These are phyloP conservation scores for Diplosphaera chodatii DNA, from an alignment of 139 green algal genomes.

Conservation along the genomic window DNA sequence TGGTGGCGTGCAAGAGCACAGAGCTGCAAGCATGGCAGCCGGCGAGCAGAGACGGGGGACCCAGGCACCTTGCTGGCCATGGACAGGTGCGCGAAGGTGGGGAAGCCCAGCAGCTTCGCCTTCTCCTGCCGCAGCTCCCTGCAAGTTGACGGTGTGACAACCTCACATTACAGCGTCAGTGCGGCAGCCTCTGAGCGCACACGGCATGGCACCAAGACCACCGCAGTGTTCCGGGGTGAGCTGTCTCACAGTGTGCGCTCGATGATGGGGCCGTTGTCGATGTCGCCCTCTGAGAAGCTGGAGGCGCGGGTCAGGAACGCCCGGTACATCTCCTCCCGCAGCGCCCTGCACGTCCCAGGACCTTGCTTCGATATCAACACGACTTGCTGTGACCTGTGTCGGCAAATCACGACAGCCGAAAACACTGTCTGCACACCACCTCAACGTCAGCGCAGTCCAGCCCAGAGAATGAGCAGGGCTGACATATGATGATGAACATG, in stretches of 20 bases:
- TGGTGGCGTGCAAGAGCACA: background rate
- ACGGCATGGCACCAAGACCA: too few species aligned
- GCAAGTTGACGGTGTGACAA: too few species aligned
- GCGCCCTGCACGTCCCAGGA: slow-evolving; percentile 36
- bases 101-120: slow-evolving; percentile 83
- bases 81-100: slow-evolving; percentile 76
- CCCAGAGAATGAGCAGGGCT: too few species aligned
- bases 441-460: too few species aligned
- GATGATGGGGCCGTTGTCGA: slow-evolving; percentile 90
- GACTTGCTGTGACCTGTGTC: too few species aligned
- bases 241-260: slow-evolving; percentile 74
- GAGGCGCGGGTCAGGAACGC: slow-evolving; percentile 80
- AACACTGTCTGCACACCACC: too few species aligned
- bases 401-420: too few species aligned
- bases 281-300: slow-evolving; percentile 55
- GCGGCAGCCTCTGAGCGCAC: too few species aligned
- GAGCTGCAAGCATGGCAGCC: background rate
- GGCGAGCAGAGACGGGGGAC: too few species aligned
- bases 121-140: slow-evolving; percentile 78
- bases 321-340: slow-evolving; percentile 93
- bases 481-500: background rate
- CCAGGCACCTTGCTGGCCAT: slow-evolving; percentile 68
- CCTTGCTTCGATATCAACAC: too few species aligned
- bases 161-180: too few species aligned
- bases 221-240: too few species aligned